phyloP scores from a whole-genome alignment of 768 basidiomycete species.

The Xerocomus brunneocitrinus region DNA sequence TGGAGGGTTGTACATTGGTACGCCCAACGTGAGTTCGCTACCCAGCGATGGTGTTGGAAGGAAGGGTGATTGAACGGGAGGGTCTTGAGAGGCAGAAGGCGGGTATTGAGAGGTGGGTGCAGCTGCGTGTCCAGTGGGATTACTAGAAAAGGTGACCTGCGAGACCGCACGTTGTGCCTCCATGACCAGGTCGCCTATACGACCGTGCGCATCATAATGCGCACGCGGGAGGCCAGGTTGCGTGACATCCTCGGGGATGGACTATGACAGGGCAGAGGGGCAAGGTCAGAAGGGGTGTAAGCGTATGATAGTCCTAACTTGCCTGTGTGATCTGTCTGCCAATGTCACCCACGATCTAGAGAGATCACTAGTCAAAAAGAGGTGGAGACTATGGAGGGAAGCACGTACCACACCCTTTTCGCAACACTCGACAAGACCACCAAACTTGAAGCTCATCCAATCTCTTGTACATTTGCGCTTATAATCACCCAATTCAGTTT shows the following conservation, averaged over 20 bases:
- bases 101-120: not conserved
- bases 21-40: conserved; percentile 26
- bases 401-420: conserved; percentile 65
- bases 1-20: conserved; percentile 6
- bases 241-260: conserved; percentile 77
- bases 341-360: conserved; percentile 45
- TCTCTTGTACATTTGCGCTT: conserved; percentile 67
- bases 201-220: conserved; percentile 64
- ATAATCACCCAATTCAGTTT: conserved; percentile 75
- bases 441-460: conserved; percentile 84
- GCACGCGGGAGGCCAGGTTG: conserved; percentile 74
- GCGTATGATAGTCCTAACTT: conserved; percentile 3
- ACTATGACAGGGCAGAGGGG: conserved; percentile 34
- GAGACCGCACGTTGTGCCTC: conserved; percentile 58
- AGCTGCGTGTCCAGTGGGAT: conserved; percentile 27
- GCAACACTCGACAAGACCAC: conserved; percentile 76
- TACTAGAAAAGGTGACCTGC: conserved; percentile 46
- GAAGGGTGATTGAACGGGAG: conserved; percentile 11
- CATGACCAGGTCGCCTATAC: conserved; percentile 53
- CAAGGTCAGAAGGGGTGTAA: conserved; percentile 1
- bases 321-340: conserved; percentile 45
- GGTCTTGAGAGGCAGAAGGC: conserved; percentile 1
- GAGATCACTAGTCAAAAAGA: not conserved
- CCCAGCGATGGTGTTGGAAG: conserved; percentile 33
- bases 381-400: not conserved